These are phyloP conservation scores for Verticillium longisporum DNA, from an alignment of 2,329 filamentous ascomycete genomes.

Conservation along the genomic window DNA sequence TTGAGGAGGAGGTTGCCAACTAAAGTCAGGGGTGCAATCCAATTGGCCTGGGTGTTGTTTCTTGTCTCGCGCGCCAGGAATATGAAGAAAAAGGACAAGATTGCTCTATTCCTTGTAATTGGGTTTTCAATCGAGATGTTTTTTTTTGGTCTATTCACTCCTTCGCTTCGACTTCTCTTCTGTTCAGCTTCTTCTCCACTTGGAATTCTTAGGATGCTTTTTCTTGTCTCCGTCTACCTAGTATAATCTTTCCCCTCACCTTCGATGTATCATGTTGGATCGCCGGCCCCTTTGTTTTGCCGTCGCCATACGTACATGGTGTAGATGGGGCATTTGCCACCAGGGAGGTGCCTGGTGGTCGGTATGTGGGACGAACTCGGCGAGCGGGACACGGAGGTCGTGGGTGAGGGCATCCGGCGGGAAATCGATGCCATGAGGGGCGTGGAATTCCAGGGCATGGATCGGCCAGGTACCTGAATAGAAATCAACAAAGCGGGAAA, in stretches of 20 bases:
- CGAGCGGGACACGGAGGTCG: neutral
- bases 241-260: conserved; percentile 25
- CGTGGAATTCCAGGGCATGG: neutral
- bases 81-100: neutral
- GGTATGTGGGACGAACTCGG: neutral
- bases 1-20: conserved; percentile 59
- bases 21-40: conserved; percentile 21
- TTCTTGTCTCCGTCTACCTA: conserved; percentile 18
- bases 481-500: neutral
- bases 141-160: conserved; percentile 1
- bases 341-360: neutral
- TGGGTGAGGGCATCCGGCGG: neutral
- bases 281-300: neutral
- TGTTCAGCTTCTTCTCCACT: conserved; percentile 14
- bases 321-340: neutral
- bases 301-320: neutral
- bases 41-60: conserved; percentile 10
- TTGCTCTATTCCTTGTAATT: conserved; percentile 4
- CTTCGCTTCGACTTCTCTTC: conserved; percentile 1
- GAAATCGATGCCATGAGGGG: neutral
- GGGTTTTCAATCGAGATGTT: conserved; percentile 1
- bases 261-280: conserved; percentile 18
- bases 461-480: neutral
- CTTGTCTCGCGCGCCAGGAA: conserved; percentile 6
- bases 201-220: conserved; percentile 17